A percentile compares a stretch with the other conserved stretches of the same genome.
These are phyloP conservation scores for Fusarium sacchari DNA, from an alignment of 2,329 filamentous ascomycete genomes.

Conservation along the genomic window DNA sequence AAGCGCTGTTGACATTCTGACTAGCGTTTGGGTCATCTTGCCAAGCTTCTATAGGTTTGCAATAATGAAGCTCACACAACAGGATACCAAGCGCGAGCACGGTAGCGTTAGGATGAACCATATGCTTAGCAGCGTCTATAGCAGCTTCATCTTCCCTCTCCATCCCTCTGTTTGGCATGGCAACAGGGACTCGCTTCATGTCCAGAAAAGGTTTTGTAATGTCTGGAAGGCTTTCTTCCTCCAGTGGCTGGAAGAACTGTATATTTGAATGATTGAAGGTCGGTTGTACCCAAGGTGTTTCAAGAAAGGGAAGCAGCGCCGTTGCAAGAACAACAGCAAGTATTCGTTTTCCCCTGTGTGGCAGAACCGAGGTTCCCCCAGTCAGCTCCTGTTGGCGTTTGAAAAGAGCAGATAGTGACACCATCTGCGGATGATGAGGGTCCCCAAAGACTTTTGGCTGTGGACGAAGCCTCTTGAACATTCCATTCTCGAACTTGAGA, in stretches of 20 bases:
- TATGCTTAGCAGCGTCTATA: background rate
- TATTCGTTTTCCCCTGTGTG: background rate
- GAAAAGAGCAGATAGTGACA: background rate
- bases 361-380: background rate
- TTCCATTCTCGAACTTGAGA: background rate
- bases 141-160: background rate
- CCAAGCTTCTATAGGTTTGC: background rate
- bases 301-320: background rate
- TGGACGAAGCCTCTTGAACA: background rate
- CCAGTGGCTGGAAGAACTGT: background rate
- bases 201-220: conserved; percentile 3
- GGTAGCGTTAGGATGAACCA: background rate
- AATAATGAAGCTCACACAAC: background rate
- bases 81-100: background rate
- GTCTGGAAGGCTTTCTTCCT: background rate
- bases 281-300: background rate
- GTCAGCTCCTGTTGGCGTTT: background rate
- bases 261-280: background rate
- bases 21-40: background rate
- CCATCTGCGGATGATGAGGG: background rate
- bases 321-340: background rate
- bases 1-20: background rate
- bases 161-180: background rate
- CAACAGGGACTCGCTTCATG: background rate
- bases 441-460: background rate